Base-by-base conservation (phyloP, 768 basidiomycete genomes). In the Rhizopogon sp. region DNA sequence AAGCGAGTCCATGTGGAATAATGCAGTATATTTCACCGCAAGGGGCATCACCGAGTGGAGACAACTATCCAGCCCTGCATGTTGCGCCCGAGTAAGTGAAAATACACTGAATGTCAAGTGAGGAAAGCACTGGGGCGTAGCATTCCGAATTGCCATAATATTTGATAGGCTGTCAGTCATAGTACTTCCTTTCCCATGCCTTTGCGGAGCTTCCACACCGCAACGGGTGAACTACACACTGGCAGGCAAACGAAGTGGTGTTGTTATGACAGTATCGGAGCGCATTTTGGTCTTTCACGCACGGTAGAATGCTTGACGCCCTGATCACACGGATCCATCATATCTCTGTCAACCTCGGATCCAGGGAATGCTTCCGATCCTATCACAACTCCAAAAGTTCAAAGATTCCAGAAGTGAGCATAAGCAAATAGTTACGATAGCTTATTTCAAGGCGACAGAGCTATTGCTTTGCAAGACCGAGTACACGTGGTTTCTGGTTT, bases 171-270 rank as follows among this genome's bases (percentile, higher is more conserved):
- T 37, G 6, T 7, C 35, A 33, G 3, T 49, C 35, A 22, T 25
- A 33, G 8, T 8, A 25, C 35, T 37, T 49, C 35, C 47, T 49
- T 49, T 49, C 47, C 33, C 47, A 39, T 49, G 46, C 47, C 33
- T 37, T 49, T 37, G 33, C 37, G 47, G 47, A 49, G 47, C 47
- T 49, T 49, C 20, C 47, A 49, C 47, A 49, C 22, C 47, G 9
- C 35, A 35, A 13, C 22, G 47, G 35, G 14, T 25, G 20, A 49
- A 49, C 14, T 35, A 22, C 46, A 14, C 10, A n/a, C n/a, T n/a
- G n/a, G n/a, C n/a, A 47, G 46, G 35, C 47, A 49, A 10, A 49
- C 20, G 33, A 49, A 14, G 14, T 22, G 46, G 14, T 25, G 46
- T 8, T 8, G 13, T 49, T 49, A 37, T 49, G 47, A 14, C 47